A percentile compares a stretch with the other conserved stretches of the same genome.
Evolutionary conservation across 2,329 filamentous ascomycete genomes (phyloP).

Genomic region (Metarhizium robertsii): DNA sequence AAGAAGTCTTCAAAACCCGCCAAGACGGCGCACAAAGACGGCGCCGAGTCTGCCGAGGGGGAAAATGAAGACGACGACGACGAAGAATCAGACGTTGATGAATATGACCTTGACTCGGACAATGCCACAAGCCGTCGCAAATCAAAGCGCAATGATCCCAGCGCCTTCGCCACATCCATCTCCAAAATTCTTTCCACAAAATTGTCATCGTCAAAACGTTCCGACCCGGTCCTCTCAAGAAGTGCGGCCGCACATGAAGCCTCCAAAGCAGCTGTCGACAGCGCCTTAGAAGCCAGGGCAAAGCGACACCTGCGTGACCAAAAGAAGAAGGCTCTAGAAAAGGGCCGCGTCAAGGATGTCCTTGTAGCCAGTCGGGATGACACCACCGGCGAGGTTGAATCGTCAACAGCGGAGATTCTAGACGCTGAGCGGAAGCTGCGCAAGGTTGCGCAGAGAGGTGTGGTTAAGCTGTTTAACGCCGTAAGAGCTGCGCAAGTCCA

Average conservation of each 20-base stretch:
- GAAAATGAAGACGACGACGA: conserved; percentile 31
- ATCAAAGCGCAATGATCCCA: conserved; percentile 85
- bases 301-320: conserved; percentile 70
- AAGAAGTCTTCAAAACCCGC: conserved; percentile 12
- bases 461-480: conserved; percentile 93
- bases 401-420: conserved; percentile 44
- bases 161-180: conserved; percentile 85
- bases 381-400: conserved; percentile 29
- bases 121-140: conserved; percentile 28
- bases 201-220: conserved; percentile 68
- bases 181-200: conserved; percentile 89
- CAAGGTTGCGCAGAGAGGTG: conserved; percentile 86
- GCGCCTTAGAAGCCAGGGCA: conserved; percentile 73
- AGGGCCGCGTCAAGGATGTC: conserved; percentile 82
- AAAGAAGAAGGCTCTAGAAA: conserved; percentile 70
- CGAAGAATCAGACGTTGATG: conserved; percentile 23
- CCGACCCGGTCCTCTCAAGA: conserved; percentile 85
- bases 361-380: conserved; percentile 53
- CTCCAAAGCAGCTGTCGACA: conserved; percentile 62
- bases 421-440: conserved; percentile 72
- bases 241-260: conserved; percentile 66
- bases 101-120: conserved; percentile 20
- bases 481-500: conserved; percentile 88
- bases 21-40: conserved; percentile 18
- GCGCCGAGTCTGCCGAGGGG: conserved; percentile 14